Percentiles rank a stretch among this genome's conserved stretches.
Conservation (phyloP, 495 filamentous ascomycete species). For the Daldinia decipiens region DNA sequence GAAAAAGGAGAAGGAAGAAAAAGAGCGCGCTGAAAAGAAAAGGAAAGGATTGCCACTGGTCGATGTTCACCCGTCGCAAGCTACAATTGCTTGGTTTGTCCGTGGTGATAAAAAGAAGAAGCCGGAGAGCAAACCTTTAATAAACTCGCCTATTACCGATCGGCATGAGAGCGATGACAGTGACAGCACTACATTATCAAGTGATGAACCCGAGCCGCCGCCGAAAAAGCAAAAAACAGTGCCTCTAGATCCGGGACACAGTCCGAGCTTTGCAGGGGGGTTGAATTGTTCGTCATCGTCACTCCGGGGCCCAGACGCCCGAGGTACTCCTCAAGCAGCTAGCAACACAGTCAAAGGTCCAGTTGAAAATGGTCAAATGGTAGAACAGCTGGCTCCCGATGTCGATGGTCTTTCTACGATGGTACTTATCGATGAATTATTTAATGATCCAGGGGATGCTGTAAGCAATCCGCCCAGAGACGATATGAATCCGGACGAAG, state of each 20-base stretch:
- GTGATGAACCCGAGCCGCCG: constrained; percentile 28
- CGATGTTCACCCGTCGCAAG: constrained; percentile 55
- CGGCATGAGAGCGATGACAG: constrained; percentile 12
- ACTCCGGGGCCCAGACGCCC: constrained; percentile 5
- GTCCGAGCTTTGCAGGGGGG: constrained; percentile 28
- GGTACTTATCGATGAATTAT: constrained; percentile 21
- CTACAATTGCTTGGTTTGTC: constrained; percentile 56
- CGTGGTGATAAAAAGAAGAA: constrained; percentile 42
- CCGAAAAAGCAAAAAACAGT: constrained; percentile 40
- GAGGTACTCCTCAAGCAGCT: constrained; percentile 8
- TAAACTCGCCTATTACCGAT: constrained; percentile 15
- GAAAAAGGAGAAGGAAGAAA: constrained; percentile 55
- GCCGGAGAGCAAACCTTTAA: constrained; percentile 35
- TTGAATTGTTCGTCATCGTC: constrained; percentile 4
- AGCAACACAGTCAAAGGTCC: not conserved
- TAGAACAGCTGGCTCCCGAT: constrained; percentile 1
- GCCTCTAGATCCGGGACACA: constrained; percentile 10
- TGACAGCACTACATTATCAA: constrained; percentile 10
- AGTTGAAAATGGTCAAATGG: not conserved
- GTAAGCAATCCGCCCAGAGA: not conserved
- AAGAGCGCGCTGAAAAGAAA: constrained; percentile 50
- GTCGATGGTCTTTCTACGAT: constrained; percentile 6
- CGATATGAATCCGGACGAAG: not conserved
- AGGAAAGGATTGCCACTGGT: constrained; percentile 56
- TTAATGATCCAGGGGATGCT: constrained; percentile 20